A percentile compares a stretch with the other conserved stretches of the same genome.
Evolutionary conservation across 805 yeast species (phyloP).

Genomic region (Saturnispora diversa): DNA sequence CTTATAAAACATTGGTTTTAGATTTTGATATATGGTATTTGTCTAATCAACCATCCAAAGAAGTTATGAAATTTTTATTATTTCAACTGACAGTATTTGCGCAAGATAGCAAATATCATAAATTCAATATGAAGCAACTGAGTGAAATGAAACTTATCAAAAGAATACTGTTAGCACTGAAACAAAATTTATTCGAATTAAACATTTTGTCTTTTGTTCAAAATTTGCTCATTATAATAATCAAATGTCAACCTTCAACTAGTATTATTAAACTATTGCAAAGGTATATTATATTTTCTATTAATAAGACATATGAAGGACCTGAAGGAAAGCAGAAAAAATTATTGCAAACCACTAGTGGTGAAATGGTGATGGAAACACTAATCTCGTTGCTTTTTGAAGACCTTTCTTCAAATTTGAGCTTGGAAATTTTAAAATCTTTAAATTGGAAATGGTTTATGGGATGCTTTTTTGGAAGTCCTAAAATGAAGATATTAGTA

Average conservation of each 20-base stretch:
- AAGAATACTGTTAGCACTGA: slow-evolving; percentile 43
- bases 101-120: slow-evolving; percentile 41
- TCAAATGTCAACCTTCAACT: slow-evolving; percentile 42
- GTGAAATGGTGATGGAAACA: slow-evolving; percentile 31
- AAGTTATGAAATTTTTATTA: slow-evolving; percentile 44
- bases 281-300: slow-evolving; percentile 43
- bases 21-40: slow-evolving; percentile 57
- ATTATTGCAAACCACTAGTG: slow-evolving; percentile 24
- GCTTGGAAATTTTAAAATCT: slow-evolving; percentile 41
- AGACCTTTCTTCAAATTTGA: background rate
- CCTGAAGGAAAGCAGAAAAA: slow-evolving; percentile 13
- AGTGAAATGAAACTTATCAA: slow-evolving; percentile 40
- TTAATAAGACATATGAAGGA: slow-evolving; percentile 25
- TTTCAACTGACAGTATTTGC: slow-evolving; percentile 52
- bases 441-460: slow-evolving; percentile 61
- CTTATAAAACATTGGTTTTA: slow-evolving; percentile 50
- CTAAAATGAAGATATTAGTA: slow-evolving; percentile 33
- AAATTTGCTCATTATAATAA: slow-evolving; percentile 33
- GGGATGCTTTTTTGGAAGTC: slow-evolving; percentile 38
- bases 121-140: slow-evolving; percentile 46
- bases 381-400: slow-evolving; percentile 36
- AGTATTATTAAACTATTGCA: slow-evolving; percentile 48
- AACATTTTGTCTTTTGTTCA: slow-evolving; percentile 32
- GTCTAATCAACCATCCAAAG: slow-evolving; percentile 24
- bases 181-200: slow-evolving; percentile 32